Conservation (phyloP, 306 rosid species). For the Myrica gale region DNA sequence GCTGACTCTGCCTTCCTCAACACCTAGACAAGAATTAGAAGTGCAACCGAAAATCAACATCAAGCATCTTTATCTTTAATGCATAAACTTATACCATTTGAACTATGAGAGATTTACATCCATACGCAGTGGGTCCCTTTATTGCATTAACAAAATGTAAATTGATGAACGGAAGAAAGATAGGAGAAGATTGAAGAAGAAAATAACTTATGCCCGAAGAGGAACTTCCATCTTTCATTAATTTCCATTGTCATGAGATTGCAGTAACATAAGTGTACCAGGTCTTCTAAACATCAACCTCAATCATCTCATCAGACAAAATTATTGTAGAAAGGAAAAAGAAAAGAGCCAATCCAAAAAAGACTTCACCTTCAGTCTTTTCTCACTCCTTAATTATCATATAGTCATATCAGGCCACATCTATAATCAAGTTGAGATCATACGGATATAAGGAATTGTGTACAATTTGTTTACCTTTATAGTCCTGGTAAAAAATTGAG, state of each 20-base stretch:
- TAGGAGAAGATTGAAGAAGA: background rate
- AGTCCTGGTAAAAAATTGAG: conserved; percentile 26
- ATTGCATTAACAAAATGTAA: background rate
- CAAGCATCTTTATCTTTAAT: background rate
- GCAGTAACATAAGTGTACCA: background rate
- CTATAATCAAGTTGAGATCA: background rate
- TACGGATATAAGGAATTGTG: background rate
- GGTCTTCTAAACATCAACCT: background rate
- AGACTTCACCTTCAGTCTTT: background rate
- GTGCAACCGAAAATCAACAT: background rate
- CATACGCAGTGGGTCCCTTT: background rate
- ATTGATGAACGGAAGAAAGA: background rate
- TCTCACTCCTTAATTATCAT: background rate
- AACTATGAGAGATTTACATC: background rate
- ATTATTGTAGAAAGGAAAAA: background rate
- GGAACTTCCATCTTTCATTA: background rate
- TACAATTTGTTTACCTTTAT: conserved; percentile 23
- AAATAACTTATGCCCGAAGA: background rate
- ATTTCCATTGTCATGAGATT: background rate
- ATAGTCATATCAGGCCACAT: background rate
- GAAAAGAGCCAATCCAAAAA: background rate
- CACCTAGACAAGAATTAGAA: conserved; percentile 17
- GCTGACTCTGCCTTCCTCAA: conserved; percentile 13
- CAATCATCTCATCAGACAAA: background rate
- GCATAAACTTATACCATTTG: background rate